phyloP scores from a whole-genome alignment of 257 asterid species.

The Solanum etuberosum region DNA sequence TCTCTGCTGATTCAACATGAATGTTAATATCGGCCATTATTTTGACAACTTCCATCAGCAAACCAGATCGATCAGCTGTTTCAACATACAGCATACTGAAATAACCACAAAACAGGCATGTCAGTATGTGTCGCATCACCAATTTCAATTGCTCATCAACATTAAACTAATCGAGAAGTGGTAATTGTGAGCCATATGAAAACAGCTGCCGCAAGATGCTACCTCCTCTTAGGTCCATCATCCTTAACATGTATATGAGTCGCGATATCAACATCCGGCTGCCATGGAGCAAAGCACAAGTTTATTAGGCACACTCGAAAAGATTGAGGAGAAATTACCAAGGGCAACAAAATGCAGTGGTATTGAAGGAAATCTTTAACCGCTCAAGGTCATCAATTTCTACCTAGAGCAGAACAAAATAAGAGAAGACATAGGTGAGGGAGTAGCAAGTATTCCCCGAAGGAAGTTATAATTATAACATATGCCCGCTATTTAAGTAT shows the following conservation, averaged over 20 bases:
- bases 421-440: not conserved
- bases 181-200: not conserved
- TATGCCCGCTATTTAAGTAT: not conserved
- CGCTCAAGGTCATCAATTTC: not conserved
- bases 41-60: slow-evolving; percentile 76
- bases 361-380: not conserved
- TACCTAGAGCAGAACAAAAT: not conserved
- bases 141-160: not conserved
- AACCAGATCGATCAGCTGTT: slow-evolving; percentile 93
- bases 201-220: not conserved
- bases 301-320: not conserved
- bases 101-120: slow-evolving; percentile 1
- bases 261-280: slow-evolving; percentile 69
- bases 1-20: slow-evolving; percentile 90
- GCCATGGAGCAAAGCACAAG: slow-evolving; percentile 1
- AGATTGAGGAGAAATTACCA: not conserved
- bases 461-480: not conserved
- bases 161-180: not conserved
- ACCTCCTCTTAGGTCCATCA: slow-evolving; percentile 87
- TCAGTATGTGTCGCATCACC: not conserved
- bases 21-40: slow-evolving; percentile 64
- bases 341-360: not conserved
- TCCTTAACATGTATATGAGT: slow-evolving; percentile 85
- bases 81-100: slow-evolving; percentile 86
- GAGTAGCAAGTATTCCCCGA: not conserved